Base-by-base conservation (phyloP, 192 early-diverging fungal genomes). In the Glomus cerebriforme region DNA sequence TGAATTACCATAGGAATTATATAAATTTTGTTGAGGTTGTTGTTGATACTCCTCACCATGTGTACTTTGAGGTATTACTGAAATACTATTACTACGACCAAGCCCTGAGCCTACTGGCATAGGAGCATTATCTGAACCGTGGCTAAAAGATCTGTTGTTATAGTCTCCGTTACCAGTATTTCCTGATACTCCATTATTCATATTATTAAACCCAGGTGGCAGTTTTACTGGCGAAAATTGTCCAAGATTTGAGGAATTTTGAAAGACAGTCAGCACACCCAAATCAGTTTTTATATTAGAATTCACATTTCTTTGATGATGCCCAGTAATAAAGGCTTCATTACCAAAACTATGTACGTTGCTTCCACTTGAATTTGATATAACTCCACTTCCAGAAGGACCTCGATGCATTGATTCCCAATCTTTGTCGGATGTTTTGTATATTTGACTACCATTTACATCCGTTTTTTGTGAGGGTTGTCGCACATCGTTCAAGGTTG, bases 81-180 rank as follows among this genome's bases (percentile, higher is more conserved):
- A 64, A 24, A 76, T 76, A 64, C 74, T 76, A 63, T 76, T 76
- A 63, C 59, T 76, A 32, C 74, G 58, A 32, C n/a, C 26, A 76
- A 12, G 64, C 15, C 59, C 58, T 32, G 59, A 29, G 43, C 31
- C 19, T 27, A 59, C 34, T 26, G 31, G n/a, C 0, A 63, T 76
- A 7, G 74, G 34, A 9, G 60, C 59, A 64, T 64, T 76, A 6
- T 35, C 34, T 37, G 59, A 63, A 27, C 22, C 34, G 43, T 63
- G 59, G 24, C 34, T 63, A 63, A 35, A 63, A 7, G 58, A 26
- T 32, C 15, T 27, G 59, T 39, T 62, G 37, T 34, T 29, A n/a
- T 39, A 31, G 7, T 43, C 74, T 6, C 13, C 37, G n/a, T 22
- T 34, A 59, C 22, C 45, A 10, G 74, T 24, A 59, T 32, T 35